phyloP scores from a whole-genome alignment of 306 rosid genomes.

The Cicer bijugum region DNA sequence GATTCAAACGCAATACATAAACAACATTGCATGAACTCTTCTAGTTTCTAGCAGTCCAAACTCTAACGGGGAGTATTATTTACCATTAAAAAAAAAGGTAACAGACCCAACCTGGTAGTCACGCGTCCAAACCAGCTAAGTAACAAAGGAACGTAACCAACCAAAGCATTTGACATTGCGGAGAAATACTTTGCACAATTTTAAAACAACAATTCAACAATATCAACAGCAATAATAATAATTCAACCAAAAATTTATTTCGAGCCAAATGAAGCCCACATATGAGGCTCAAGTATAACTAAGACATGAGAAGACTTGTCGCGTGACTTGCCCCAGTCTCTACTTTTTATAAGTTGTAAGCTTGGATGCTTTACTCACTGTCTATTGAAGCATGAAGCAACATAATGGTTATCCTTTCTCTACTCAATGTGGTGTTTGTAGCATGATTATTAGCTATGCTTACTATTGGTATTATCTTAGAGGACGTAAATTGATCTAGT shows the following conservation, averaged over 20 bases:
- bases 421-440: background rate
- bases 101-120: too few relatives aligned
- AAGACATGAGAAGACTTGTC: background rate
- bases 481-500: background rate
- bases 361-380: too few relatives aligned
- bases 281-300: background rate
- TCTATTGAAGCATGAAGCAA: too few relatives aligned
- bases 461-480: background rate
- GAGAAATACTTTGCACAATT: background rate
- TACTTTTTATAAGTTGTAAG: background rate
- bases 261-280: background rate
- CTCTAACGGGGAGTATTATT: background rate
- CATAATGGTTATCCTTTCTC: background rate
- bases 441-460: background rate
- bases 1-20: constrained; percentile 13
- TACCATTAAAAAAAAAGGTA: background rate
- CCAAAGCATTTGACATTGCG: background rate
- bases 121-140: background rate
- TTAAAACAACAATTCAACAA: background rate
- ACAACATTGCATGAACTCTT: constrained; percentile 6
- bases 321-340: background rate
- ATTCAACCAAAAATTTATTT: background rate
- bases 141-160: background rate
- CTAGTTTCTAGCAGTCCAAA: background rate
- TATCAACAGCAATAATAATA: background rate